Evolutionary conservation across 2,329 filamentous ascomycete species (phyloP), one percentile per base, ranked within the genome.

Genomic region (Cordyceps fumosorosea): DNA sequence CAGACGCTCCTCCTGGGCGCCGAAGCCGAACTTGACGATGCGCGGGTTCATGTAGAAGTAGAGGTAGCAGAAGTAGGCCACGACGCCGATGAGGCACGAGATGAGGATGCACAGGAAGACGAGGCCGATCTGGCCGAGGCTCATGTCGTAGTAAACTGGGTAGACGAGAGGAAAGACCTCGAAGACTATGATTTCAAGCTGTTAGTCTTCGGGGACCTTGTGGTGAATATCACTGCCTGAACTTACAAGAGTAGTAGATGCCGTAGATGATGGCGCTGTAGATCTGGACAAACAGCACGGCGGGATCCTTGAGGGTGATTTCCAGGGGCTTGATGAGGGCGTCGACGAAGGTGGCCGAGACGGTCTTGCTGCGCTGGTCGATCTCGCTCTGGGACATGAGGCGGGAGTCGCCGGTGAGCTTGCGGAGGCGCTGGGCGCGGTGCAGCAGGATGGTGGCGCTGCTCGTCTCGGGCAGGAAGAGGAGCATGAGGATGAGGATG

Each of bases 151-250:
- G 67, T 80, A 75, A 45, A 77, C 77, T 2, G 79, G 78, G 70
- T 86, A 89, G 61, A 88, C 84, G 16, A 87, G 74, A 4, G 85
- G 85, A 71, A 89, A 88, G n/a, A 82, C 82, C 67, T 88, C 85
- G 69, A 89, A 89, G 72, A 77, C 73, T 75, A 29, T n/a, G n/a
- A n/a, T n/a, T 3, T 8, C 16, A n/a, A 11, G 12, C 0, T 32
- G 52, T 53, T 16, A 60, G 65, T 69, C 29, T 64, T 69, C 58
- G 12, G 18, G 12, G 11, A 48, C 20, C 22, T 5, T 5, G 24
- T 7, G 16, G 4, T 22, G 2, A 18, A 44, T 18, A n/a, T 22
- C n/a, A n/a, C 5, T 37, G 18, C 24, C 74, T 81, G 45, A 64
- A 64, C 72, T 69, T 67, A 72, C 73, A 88, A 48, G 77, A 80